Percentiles rank a stretch among this genome's conserved stretches.
phyloP scores from a whole-genome alignment of 148 eudicot species.

The Rhododendron griersonianum region DNA sequence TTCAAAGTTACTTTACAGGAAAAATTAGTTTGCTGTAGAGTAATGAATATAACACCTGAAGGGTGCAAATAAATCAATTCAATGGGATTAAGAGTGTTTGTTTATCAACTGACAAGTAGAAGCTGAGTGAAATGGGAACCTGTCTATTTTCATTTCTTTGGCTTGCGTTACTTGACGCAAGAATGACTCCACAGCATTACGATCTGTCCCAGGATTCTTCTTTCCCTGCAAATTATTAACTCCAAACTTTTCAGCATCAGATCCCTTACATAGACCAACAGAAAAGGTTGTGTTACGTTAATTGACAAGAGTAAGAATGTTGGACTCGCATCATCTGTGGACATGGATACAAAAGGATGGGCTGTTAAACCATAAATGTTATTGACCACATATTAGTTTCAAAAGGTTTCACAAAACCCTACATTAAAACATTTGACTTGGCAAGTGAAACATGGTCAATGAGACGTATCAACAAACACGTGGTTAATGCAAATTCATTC shows the following conservation, averaged over 20 bases:
- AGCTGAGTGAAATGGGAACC: conserved; percentile 29
- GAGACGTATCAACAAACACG: neutral
- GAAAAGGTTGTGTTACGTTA: neutral
- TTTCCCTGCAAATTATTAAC: conserved; percentile 57
- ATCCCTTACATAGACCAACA: neutral
- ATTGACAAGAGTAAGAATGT: neutral
- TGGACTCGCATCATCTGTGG: neutral
- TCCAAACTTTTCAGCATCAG: neutral
- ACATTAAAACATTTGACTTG: neutral
- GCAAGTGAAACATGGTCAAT: neutral
- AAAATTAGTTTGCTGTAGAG: neutral
- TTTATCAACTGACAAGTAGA: conserved; percentile 1
- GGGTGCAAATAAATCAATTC: neutral
- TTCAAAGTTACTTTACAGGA: neutral
- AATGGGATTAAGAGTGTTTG: neutral
- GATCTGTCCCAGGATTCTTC: conserved; percentile 86
- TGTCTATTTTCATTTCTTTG: conserved; percentile 90
- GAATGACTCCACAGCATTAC: conserved; percentile 56
- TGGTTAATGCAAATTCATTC: neutral
- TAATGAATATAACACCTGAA: neutral
- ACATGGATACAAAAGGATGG: neutral
- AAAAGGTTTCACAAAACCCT: neutral
- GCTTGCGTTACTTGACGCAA: conserved; percentile 63
- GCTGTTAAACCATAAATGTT: neutral
- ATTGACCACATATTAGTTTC: neutral